Base-by-base conservation (phyloP, 202 grass and related monocot species). In the Zoysia matrella region DNA sequence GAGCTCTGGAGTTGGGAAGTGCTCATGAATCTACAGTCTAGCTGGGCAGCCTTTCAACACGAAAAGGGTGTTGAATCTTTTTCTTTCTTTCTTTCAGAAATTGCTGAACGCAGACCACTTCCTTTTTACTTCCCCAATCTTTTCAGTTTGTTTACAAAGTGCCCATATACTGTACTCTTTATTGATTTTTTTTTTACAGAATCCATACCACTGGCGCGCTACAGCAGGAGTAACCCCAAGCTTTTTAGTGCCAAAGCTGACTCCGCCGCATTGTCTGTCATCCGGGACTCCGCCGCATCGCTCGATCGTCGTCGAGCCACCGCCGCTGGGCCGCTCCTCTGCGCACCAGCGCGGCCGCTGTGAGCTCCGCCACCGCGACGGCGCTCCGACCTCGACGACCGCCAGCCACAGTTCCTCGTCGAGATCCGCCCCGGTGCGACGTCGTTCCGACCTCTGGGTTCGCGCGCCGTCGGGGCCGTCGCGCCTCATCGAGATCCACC, bases 11-110 rank as follows among this genome's bases (percentile, higher is more conserved):
- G n/a, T 67, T 60, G 47, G 77, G 74, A 85, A 60, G 82, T 76
- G 60, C 66, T 85, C 82, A 46, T 81, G 72, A 71, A 77, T 85
- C 77, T 89, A 81, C 57, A 40, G 45, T 46, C 72, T 77, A 85
- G 72, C 46, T 65, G 72, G 7, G 52, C 82, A 81, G 72, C 57
- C 82, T 85, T 85, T 85, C 71, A 81, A 66, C 73, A 11, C 52
- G 14, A 72, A 68, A 67, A 70, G 39, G 22, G 18, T 22, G 22
- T 22, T 22, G 22, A 22, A 22, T 22, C 22, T 22, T 40, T 15
- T 60, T 73, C 62, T 51, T 4, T 36, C 65, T 67, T 41, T 7
- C 15, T 71, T 79, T 62, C n/a, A 5, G 65, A 41, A 18, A 68
- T 49, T 62, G 8, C 52, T 89, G 30, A 80, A 57, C 65, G 65